Conservation (phyloP, 140 eudicot genomes). For the Anethum foeniculum region DNA sequence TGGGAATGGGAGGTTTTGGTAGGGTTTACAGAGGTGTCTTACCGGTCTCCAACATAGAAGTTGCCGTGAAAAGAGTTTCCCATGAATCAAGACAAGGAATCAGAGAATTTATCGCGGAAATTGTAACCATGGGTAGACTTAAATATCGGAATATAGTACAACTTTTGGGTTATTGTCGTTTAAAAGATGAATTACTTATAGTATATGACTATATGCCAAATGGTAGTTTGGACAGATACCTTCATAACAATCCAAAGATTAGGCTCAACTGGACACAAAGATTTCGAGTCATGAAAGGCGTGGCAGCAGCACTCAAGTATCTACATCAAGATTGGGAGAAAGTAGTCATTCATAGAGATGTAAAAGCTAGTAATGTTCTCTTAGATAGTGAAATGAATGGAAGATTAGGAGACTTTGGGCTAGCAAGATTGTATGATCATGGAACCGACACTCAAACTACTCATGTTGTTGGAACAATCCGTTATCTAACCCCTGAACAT, state of each 20-base stretch:
- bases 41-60: background rate
- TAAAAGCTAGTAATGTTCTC: conserved; percentile 17
- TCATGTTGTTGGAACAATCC: conserved; percentile 21
- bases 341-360: conserved; percentile 6
- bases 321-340: conserved; percentile 27
- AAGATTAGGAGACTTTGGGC: conserved; percentile 25
- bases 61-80: conserved; percentile 22
- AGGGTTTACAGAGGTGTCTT: conserved; percentile 23
- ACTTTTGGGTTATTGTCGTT: conserved; percentile 25
- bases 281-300: conserved; percentile 23
- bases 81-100: conserved; percentile 32
- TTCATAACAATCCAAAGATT: background rate
- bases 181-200: conserved; percentile 22
- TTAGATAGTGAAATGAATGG: conserved; percentile 17
- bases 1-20: conserved; percentile 28
- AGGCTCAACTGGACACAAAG: conserved; percentile 17
- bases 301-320: conserved; percentile 21
- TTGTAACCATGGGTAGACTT: conserved; percentile 22
- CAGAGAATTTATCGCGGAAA: conserved; percentile 28
- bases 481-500: conserved; percentile 22
- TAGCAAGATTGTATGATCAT: conserved; percentile 25
- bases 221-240: conserved; percentile 29
- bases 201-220: conserved; percentile 30
- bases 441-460: conserved; percentile 22
- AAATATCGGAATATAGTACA: conserved; percentile 23